Evolutionary conservation across 2,329 filamentous ascomycete species (phyloP).

Genomic region (Fusarium algeriense): DNA sequence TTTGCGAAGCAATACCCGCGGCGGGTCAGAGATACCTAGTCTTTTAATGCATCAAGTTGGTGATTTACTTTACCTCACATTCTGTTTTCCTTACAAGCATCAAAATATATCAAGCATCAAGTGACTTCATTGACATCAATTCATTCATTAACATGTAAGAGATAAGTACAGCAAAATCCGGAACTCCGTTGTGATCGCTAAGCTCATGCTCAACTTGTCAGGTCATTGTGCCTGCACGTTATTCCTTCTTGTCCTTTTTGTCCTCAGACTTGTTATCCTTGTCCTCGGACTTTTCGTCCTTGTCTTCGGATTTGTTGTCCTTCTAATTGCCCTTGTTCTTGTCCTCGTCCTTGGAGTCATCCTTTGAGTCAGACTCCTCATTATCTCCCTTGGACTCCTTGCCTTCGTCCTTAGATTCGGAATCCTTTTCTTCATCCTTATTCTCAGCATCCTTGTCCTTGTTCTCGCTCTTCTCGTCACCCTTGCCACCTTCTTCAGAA

Average conservation of each 20-base stretch:
- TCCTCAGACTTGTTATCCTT: slow-evolving; percentile 19
- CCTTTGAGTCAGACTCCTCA: slow-evolving; percentile 26
- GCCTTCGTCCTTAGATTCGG: slow-evolving; percentile 36
- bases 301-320: slow-evolving; percentile 6
- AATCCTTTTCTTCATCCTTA: slow-evolving; percentile 13
- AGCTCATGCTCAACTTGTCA: slow-evolving; percentile 12
- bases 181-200: slow-evolving; percentile 30
- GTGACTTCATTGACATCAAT: slow-evolving; percentile 7
- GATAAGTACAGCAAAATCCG: slow-evolving; percentile 3
- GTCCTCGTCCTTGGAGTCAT: slow-evolving; percentile 29
- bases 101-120: neutral
- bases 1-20: slow-evolving; percentile 42
- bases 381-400: slow-evolving; percentile 27
- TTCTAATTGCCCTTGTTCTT: slow-evolving; percentile 8
- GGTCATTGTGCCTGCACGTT: neutral
- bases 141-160: slow-evolving; percentile 6
- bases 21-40: slow-evolving; percentile 46
- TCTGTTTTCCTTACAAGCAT: neutral
- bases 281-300: slow-evolving; percentile 19
- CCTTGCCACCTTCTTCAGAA: slow-evolving; percentile 35
- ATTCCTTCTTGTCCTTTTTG: slow-evolving; percentile 31
- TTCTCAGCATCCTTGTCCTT: slow-evolving; percentile 28
- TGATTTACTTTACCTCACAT: slow-evolving; percentile 20
- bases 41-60: slow-evolving; percentile 48
- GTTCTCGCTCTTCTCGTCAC: slow-evolving; percentile 43